Evolutionary conservation across 2,329 filamentous ascomycete species (phyloP).

Genomic region (Pseudocercospora fijiensis): DNA sequence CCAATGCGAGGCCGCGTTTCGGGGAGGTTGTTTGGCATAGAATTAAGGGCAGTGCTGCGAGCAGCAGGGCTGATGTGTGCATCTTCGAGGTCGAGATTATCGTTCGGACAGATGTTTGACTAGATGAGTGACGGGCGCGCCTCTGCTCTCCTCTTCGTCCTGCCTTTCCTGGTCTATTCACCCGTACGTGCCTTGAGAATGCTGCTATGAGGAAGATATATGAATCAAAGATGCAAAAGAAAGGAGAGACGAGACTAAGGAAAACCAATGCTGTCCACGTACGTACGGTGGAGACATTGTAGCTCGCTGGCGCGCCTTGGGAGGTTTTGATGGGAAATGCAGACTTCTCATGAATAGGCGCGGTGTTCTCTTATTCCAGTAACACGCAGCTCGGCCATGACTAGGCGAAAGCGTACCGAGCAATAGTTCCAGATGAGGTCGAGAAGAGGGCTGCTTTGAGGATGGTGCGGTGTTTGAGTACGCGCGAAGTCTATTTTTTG

Average conservation of each 20-base stretch:
- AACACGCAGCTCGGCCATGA: constrained; percentile 5
- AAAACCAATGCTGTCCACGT: background rate
- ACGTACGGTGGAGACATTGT: background rate
- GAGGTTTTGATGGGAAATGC: background rate
- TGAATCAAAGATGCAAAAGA: background rate
- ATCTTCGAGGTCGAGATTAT: constrained; percentile 8
- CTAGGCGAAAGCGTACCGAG: constrained; percentile 9
- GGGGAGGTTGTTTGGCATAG: constrained; percentile 40
- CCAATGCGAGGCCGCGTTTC: constrained; percentile 73
- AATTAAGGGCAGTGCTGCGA: constrained; percentile 16
- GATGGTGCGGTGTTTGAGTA: constrained; percentile 3
- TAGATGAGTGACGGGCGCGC: background rate
- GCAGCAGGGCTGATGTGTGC: constrained; percentile 11
- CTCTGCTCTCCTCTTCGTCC: constrained; percentile 5
- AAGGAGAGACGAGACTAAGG: constrained; percentile 1
- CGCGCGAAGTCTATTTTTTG: constrained; percentile 2
- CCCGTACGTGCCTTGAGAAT: background rate
- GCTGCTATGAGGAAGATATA: background rate
- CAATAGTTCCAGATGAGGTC: background rate
- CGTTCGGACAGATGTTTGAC: background rate
- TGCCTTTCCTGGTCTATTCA: constrained; percentile 5
- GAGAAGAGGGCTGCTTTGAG: background rate
- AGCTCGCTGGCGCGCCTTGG: background rate
- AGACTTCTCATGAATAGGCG: constrained; percentile 2
- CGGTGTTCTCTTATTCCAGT: constrained; percentile 11